Evolutionary conservation across 345 rosid genomes (phyloP), one percentile per base, ranked within the genome.

Genomic region (Odontarrhena argentea): DNA sequence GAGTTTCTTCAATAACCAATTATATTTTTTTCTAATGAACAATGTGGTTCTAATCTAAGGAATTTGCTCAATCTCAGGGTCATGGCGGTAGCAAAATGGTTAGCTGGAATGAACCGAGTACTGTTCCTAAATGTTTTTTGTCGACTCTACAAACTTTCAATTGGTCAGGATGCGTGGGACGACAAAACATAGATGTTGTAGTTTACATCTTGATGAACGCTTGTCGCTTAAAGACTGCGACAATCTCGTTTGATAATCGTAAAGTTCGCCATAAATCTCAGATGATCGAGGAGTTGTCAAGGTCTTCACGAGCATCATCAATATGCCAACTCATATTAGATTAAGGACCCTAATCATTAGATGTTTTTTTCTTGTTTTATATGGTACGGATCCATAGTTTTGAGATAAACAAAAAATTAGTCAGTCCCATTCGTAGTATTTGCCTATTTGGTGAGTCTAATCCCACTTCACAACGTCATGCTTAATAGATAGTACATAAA

Each of bases 151-250:
- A 38, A 25, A 9, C 14, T 49, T 37, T 63, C 45, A n/a, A 8
- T 4, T 63, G 68, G 68, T 37, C 25, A 10, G 8, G 4, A 2
- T 60, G 32, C 11, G 3, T 32, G 7, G 44, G 68, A 49, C 24
- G 37, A 37, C 14, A 49, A 13, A 46, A 49, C 25, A 24, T 5
- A 40, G 47, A 63, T 49, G 2, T 37, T 51, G 49, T 36, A 11
- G 10, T 37, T 38, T 64, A 64, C 40, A 51, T 64, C 37, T 51
- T 64, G 49, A 26, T 7, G 28, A 50, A 50, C 4, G 49, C 58
- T 40, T 3, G 49, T 50, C 11, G 3, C 35, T 26, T 50, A 15
- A 37, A 63, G 46, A 48, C 47, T 48, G 36, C 15, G 48, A 40
- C 40, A 9, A 37, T 26, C 45, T 63, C 47, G 24, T 8, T 1